Percentiles rank a stretch among this genome's conserved stretches.
Conservation (phyloP, 169 alveolate species). For the Cryptosporidium parvum region DNA sequence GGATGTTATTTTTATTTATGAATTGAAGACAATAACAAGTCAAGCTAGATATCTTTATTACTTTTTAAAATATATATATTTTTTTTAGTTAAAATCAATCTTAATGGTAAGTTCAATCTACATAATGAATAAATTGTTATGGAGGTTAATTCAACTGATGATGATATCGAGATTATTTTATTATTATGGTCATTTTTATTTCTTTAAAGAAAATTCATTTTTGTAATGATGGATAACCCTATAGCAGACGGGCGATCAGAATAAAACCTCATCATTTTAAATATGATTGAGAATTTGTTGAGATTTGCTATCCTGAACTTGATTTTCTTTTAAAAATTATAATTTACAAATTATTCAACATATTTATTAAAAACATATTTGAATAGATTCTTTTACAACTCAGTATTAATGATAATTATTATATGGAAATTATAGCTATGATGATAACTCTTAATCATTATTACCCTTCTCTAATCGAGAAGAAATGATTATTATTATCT, state of each 20-base stretch:
- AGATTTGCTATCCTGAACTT: slow-evolving; percentile 74
- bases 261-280: background rate
- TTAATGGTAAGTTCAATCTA: background rate
- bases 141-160: background rate
- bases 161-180: background rate
- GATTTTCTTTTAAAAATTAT: background rate
- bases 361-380: no score
- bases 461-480: background rate
- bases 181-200: background rate
- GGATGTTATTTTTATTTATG: no score
- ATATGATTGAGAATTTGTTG: slow-evolving; percentile 47
- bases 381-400: no score
- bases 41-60: background rate
- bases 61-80: no score
- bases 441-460: slow-evolving; percentile 36
- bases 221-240: slow-evolving; percentile 74
- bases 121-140: no score
- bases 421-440: background rate
- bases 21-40: no score
- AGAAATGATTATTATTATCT: slow-evolving; percentile 16
- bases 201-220: background rate
- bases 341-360: background rate
- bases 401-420: background rate
- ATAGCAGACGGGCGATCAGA: slow-evolving; percentile 78
- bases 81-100: no score